Conservation (phyloP, 2,329 filamentous ascomycete genomes). For the Hypoxylon sp. region DNA sequence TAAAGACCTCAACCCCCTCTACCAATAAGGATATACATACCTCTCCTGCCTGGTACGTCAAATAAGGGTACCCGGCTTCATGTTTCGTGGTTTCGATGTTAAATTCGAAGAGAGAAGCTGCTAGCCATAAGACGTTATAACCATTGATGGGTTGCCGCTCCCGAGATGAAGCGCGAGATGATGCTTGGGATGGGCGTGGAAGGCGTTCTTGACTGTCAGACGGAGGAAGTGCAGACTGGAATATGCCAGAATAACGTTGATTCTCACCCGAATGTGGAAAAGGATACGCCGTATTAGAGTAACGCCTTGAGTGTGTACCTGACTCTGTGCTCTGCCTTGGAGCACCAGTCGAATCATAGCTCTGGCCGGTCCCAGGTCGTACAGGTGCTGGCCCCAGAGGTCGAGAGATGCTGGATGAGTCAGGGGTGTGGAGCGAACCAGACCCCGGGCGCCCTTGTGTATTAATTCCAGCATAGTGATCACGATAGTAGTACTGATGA, state of each 20-base stretch:
- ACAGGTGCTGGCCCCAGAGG: slow-evolving; percentile 62
- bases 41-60: slow-evolving; percentile 95
- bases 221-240: slow-evolving; percentile 89
- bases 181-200: slow-evolving; percentile 68
- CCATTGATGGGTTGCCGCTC: slow-evolving; percentile 69
- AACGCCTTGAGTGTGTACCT: slow-evolving; percentile 61
- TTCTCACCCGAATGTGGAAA: slow-evolving; percentile 63
- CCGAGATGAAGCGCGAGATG: slow-evolving; percentile 72
- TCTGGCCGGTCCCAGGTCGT: slow-evolving; percentile 73
- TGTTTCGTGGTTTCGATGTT: slow-evolving; percentile 93
- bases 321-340: slow-evolving; percentile 69
- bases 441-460: slow-evolving; percentile 70
- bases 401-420: slow-evolving; percentile 65
- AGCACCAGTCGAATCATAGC: slow-evolving; percentile 68
- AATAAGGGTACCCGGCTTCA: slow-evolving; percentile 94
- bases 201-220: slow-evolving; percentile 74
- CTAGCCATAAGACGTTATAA: slow-evolving; percentile 87
- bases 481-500: slow-evolving; percentile 70
- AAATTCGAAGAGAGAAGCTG: slow-evolving; percentile 95
- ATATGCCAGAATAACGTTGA: slow-evolving; percentile 80
- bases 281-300: slow-evolving; percentile 70
- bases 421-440: slow-evolving; percentile 69
- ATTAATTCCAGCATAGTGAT: slow-evolving; percentile 64
- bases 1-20: neutral
- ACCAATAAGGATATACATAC: slow-evolving; percentile 60